These are phyloP conservation scores for Amphicarpaea edgeworthii DNA, from an alignment of 306 rosid genomes.

Conservation along the genomic window DNA sequence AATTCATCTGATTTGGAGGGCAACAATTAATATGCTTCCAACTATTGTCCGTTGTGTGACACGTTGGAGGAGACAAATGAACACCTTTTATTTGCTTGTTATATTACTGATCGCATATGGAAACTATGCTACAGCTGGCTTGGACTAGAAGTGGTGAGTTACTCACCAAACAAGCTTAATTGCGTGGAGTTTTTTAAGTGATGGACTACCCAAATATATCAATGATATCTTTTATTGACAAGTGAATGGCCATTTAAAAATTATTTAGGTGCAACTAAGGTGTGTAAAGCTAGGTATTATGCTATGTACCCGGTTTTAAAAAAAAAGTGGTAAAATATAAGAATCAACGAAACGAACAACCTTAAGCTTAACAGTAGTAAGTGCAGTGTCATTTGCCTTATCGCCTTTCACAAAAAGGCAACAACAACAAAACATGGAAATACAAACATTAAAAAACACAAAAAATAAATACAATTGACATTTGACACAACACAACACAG, in stretches of 20 bases:
- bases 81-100: too few relatives aligned
- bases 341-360: neutral
- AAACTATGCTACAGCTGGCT: too few relatives aligned
- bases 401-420: neutral
- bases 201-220: too few relatives aligned
- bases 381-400: neutral
- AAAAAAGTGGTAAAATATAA: neutral
- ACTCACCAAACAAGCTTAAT: too few relatives aligned
- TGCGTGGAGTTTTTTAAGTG: too few relatives aligned
- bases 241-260: neutral
- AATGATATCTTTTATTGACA: too few relatives aligned
- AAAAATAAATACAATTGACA: constrained; percentile 43
- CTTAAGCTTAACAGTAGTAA: neutral
- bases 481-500: constrained; percentile 28
- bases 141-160: too few relatives aligned
- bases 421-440: neutral
- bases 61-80: too few relatives aligned
- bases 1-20: too few relatives aligned
- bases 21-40: too few relatives aligned
- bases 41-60: too few relatives aligned
- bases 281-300: neutral
- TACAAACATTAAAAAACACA: neutral
- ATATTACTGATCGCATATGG: too few relatives aligned
- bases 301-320: neutral
- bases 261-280: neutral